Conservation (phyloP, 257 asterid species). For the Ocimum tenuiflorum region DNA sequence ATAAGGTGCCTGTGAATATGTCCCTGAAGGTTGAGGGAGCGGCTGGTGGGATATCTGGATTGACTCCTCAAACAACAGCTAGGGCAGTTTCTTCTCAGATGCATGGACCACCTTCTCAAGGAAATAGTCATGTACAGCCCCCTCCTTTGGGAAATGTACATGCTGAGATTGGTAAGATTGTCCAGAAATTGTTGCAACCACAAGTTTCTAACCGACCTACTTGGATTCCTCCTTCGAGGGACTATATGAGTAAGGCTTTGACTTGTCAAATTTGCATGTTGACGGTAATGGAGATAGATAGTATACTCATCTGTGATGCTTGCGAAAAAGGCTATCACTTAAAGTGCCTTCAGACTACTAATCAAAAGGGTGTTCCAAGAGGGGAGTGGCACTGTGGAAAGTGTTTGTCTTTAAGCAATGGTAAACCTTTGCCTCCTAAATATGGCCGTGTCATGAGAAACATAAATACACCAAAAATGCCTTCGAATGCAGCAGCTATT, state of each 20-base stretch:
- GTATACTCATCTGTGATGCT: constrained; percentile 78
- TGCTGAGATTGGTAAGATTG: constrained; percentile 64
- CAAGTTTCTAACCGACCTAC: constrained; percentile 44
- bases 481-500: constrained; percentile 34
- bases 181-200: constrained; percentile 66
- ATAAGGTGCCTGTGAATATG: constrained; percentile 43
- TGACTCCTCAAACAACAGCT: constrained; percentile 41
- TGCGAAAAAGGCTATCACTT: constrained; percentile 94
- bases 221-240: constrained; percentile 91
- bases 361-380: constrained; percentile 59
- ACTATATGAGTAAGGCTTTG: constrained; percentile 75
- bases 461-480: constrained; percentile 38
- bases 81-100: constrained; percentile 46
- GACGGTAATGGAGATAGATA: constrained; percentile 53
- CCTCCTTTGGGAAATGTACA: constrained; percentile 48
- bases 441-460: constrained; percentile 96
- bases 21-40: constrained; percentile 50
- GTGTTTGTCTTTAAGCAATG: constrained; percentile 78
- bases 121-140: constrained; percentile 34
- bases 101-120: constrained; percentile 44
- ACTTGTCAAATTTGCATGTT: constrained; percentile 69
- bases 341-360: constrained; percentile 69
- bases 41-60: constrained; percentile 43
- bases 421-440: constrained; percentile 92
- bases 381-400: constrained; percentile 96